Evolutionary conservation across 1,284 basidiomycete species (phyloP).

Genomic region (Cryptococcus jaspeensis): DNA sequence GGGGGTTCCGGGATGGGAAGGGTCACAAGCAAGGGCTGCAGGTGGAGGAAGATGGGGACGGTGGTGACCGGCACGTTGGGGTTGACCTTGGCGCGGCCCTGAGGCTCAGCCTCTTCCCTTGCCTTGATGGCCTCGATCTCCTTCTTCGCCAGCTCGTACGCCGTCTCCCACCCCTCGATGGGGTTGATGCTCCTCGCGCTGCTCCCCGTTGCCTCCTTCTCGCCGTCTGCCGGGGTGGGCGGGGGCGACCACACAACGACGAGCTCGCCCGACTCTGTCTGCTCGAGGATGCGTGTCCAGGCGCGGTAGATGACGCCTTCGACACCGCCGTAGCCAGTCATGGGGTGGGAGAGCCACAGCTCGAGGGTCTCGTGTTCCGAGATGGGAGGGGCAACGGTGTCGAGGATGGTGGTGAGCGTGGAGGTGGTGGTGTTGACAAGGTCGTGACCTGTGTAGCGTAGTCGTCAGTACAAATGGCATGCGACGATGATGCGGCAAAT

Average conservation of each 20-base stretch:
- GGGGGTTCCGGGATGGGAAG: conserved; percentile 54
- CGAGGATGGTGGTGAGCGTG: conserved; percentile 83
- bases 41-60: conserved; percentile 86
- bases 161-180: conserved; percentile 79
- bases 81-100: conserved; percentile 26
- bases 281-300: conserved; percentile 73
- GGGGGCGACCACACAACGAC: conserved; percentile 74
- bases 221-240: conserved; percentile 52
- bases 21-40: conserved; percentile 78
- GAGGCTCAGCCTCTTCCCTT: conserved; percentile 38
- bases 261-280: conserved; percentile 88
- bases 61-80: conserved; percentile 68
- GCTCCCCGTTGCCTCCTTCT: conserved; percentile 27
- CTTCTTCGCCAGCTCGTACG: conserved; percentile 70
- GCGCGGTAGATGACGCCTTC: conserved; percentile 93
- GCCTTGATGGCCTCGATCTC: conserved; percentile 31
- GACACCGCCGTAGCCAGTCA: conserved; percentile 93
- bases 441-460: conserved; percentile 65
- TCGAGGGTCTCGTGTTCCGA: conserved; percentile 97
- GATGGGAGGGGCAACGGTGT: conserved; percentile 96
- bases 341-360: conserved; percentile 92
- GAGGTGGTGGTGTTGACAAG: conserved; percentile 81
- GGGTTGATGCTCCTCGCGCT: conserved; percentile 60
- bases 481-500: not conserved
- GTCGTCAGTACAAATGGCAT: not conserved